These are phyloP conservation scores for Podospora pseudoanserina DNA, from an alignment of 495 filamentous ascomycete genomes.

Conservation along the genomic window DNA sequence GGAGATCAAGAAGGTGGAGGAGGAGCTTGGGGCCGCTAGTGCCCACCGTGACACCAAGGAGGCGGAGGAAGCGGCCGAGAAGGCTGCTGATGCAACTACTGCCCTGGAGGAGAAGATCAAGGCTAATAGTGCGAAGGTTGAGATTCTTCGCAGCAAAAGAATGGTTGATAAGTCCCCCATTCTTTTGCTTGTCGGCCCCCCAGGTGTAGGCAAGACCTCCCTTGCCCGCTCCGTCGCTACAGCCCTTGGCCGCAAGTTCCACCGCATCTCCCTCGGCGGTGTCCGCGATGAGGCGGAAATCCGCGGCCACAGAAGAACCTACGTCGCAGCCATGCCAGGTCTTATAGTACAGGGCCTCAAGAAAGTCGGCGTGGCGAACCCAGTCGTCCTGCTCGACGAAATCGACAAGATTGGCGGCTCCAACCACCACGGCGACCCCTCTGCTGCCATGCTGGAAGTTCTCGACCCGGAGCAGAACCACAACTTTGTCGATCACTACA, in stretches of 20 bases:
- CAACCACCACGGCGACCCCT: constrained; percentile 94
- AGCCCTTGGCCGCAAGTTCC: constrained; percentile 91
- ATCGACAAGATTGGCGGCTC: constrained; percentile 95
- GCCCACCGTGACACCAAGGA: constrained; percentile 20
- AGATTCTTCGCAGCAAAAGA: constrained; percentile 65
- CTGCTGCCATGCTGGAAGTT: constrained; percentile 98
- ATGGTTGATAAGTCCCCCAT: constrained; percentile 96
- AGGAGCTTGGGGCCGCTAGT: constrained; percentile 48
- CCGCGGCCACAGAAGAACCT: constrained; percentile 89
- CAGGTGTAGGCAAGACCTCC: constrained; percentile 94
- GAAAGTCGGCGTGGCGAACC: constrained; percentile 94
- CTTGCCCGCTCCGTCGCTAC: constrained; percentile 91
- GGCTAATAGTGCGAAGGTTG: constrained; percentile 56
- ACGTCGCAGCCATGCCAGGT: constrained; percentile 98
- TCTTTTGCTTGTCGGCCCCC: constrained; percentile 87
- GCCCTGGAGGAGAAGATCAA: constrained; percentile 40
- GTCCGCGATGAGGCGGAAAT: constrained; percentile 97
- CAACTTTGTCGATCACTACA: constrained; percentile 92
- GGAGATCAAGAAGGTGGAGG: constrained; percentile 64
- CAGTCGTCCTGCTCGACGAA: constrained; percentile 94
- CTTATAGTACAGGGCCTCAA: constrained; percentile 90
- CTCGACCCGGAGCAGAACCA: constrained; percentile 98
- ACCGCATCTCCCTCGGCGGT: constrained; percentile 93
- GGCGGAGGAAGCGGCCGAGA: constrained; percentile 9
- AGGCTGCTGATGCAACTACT: constrained; percentile 26